A percentile compares a stretch with the other conserved stretches of the same genome.
Conservation (phyloP, 2,329 filamentous ascomycete genomes). For the Pseudogymnoascus sp. region DNA sequence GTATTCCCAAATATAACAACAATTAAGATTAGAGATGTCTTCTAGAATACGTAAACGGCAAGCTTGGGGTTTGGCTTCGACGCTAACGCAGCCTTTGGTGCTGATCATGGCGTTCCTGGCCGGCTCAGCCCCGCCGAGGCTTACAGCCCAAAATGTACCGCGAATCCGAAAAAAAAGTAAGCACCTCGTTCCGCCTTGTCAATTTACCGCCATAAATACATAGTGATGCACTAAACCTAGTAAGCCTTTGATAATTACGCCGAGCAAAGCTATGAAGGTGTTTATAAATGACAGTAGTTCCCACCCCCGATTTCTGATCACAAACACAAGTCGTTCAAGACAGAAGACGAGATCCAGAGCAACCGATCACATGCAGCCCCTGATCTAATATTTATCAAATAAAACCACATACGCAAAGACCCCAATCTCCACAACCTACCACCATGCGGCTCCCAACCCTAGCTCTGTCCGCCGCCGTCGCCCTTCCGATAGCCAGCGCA, state of each 20-base stretch:
- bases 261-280: background rate
- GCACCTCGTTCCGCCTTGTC: background rate
- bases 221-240: background rate
- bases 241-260: background rate
- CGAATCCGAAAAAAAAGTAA: slow-evolving; percentile 1
- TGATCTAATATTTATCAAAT: background rate
- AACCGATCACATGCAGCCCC: background rate
- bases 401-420: background rate
- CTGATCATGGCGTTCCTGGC: background rate
- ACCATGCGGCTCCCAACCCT: background rate
- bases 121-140: background rate
- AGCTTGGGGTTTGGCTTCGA: background rate
- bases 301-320: background rate
- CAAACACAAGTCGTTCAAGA: background rate
- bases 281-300: background rate
- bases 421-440: background rate
- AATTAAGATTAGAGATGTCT: background rate
- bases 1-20: background rate
- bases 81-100: background rate
- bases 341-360: background rate
- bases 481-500: background rate
- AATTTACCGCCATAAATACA: background rate
- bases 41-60: background rate
- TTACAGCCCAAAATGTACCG: background rate
- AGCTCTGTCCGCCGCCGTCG: background rate